Base-by-base conservation (phyloP, 768 basidiomycete species). In the Ramaria rubella region DNA sequence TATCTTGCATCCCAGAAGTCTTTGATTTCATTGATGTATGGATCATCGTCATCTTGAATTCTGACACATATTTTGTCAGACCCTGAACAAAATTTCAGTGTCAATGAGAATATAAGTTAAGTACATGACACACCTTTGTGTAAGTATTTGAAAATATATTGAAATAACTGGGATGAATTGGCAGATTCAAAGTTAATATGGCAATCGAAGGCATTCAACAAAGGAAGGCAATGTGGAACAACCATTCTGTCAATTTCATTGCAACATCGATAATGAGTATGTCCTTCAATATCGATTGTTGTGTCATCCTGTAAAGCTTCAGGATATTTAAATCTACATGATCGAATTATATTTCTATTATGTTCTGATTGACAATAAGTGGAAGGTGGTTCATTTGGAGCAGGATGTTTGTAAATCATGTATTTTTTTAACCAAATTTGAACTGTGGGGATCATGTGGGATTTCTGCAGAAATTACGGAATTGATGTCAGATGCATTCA, bases 61-160 rank as follows among this genome's bases (percentile, higher is more conserved):
- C 49, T 44, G 21, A 60, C 62, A 42, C 46, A 27, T 2, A 60
- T 50, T 8, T 46, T 30, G 48, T 64, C 62, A 29, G 62, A 62
- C 3, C 62, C 64, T 64, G 50, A 51, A 23, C 14, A 23, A 3
- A 19, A 24, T n/a, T n/a, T 5, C 9, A 29, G 17, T 2, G 2
- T 4, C 8, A 8, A 8, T 36, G 34, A 17, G 34, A 36, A 17
- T 8, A 17, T 36, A 36, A 8, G 34, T 8, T 17, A 36, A 36
- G 8, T 36, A 17, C n/a, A n/a, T n/a, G n/a, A 43, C 42, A 5
- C n/a, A 69, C 71, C 69, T 68, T 75, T 73, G 50, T 72, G 68
- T 15, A 73, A 66, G 52, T 73, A 75, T 46, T 75, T 75, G 67
- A 71, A 74, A 0, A 72, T 55, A 53, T 75, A 75, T 44, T 70